Evolutionary conservation across 2,329 filamentous ascomycete genomes (phyloP), one percentile per base, ranked within the genome.

Genomic region (Microcera coccophila): DNA sequence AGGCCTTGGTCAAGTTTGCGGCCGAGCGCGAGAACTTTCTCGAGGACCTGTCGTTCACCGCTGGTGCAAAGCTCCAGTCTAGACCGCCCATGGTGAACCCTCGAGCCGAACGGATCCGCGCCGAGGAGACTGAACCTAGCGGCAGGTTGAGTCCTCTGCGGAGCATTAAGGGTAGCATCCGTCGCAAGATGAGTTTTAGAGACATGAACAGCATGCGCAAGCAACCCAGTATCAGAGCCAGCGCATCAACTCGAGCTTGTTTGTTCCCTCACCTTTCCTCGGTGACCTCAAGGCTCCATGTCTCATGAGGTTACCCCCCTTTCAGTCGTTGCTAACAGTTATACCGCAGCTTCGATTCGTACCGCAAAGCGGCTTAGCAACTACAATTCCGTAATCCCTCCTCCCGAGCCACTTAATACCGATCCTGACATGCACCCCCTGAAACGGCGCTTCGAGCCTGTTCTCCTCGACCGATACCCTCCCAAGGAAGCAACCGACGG

Each of bases 341-440:
- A 26, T 24, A 11, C 18, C 19, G 7, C 40, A 79, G 78, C 76
- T 46, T 81, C 78, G 35, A 69, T 81, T 50, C 84, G 90, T 55
- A 95, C 90, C 4, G 84, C 90, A 28, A 93, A 83, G 68, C 82
- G 93, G 57, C 72, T 97, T 53, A 97, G 91, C 66, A 95, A 95
- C 63, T 98, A 98, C 68, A 97, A 97, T 65, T 96, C 93, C 1
- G 93, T 98, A 39, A 97, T 98, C 41, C 93, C 93, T 12, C 83
- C 82, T 2, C 93, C 93, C 11, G 89, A 97, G 64, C 91, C 91
- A 9, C 81, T 97, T 50, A 88, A 94, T 44, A 81, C 84, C 39
- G 87, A 91, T 45, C 89, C 90, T 15, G 82, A 94, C 52, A 96
- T 96, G 89, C 93, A 98, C 65, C 93, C 93, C 18, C 74, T 98